phyloP scores from a whole-genome alignment of 2,329 filamentous ascomycete genomes.

The Ophiostoma sp. region DNA sequence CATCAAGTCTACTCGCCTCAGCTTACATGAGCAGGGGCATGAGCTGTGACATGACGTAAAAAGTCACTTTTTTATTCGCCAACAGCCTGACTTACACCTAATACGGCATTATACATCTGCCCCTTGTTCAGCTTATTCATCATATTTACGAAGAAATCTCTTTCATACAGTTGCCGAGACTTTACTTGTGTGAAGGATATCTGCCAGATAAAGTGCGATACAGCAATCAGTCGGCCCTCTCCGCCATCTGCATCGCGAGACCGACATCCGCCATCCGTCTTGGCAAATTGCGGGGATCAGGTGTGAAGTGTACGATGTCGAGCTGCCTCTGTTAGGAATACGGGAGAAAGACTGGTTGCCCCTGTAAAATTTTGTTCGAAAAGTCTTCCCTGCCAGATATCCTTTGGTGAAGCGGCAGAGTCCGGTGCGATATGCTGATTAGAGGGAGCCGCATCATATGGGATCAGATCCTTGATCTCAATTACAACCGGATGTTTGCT shows the following conservation, averaged over 20 bases:
- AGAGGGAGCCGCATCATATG: background rate
- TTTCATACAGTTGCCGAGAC: background rate
- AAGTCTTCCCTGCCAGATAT: background rate
- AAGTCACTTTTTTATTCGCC: background rate
- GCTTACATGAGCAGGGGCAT: no score
- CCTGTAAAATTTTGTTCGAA: background rate
- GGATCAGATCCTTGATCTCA: background rate
- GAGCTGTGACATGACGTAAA: background rate
- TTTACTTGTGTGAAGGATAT: background rate
- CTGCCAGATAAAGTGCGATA: background rate
- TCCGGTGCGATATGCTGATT: background rate
- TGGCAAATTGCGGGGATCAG: background rate
- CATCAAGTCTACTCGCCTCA: no score
- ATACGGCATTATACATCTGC: background rate
- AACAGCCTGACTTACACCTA: background rate
- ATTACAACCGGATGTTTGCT: background rate
- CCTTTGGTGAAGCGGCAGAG: background rate
- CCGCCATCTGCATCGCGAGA: background rate
- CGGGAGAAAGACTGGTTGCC: background rate
- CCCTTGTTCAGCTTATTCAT: background rate
- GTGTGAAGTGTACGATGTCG: background rate
- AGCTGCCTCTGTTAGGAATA: background rate
- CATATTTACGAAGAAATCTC: background rate
- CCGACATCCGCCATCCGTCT: background rate
- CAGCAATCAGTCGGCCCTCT: background rate